Base-by-base conservation (phyloP, 305 asterid genomes). In the Fraxinus platypoda region DNA sequence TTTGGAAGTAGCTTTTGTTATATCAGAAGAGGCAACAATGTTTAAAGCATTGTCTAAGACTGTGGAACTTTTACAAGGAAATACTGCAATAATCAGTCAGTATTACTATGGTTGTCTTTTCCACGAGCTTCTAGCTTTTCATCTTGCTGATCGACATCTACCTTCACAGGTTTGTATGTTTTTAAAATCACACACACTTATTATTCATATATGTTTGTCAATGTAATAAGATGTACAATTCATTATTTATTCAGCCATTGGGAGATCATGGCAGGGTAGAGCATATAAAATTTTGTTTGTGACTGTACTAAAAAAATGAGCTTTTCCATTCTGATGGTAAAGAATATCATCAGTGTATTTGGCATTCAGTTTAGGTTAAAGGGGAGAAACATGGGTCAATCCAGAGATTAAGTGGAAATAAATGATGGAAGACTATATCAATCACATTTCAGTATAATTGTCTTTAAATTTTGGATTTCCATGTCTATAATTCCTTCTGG, bases 61-160 rank as follows among this genome's bases (percentile, higher is more conserved):
- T 41, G 94, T 92, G 85, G 99, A 95, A 85, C 93, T 95, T 78
- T 87, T 96, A 87, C 99, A 96, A 87, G 98, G 99, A 84, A 88
- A 88, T 87, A 94, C 98, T 83, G 90, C 98, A 64, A 88, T 96
- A 73, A 92, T 94, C 77, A 96, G 98, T 88, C 98, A 96, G 89
- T 96, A 88, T 78, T 96, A 96, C 86, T 96, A 96, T 88, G 98
- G 98, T 74, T 95, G 97, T 87, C 95, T 96, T 84, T 93, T 96
- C 87, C 96, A 94, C 4, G 99, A 96, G 92, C 99, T 96, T 88
- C 93, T 96, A 79, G 88, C 95, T 84, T 96, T 96, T 88, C 98
- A 96, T 88, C 98, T 96, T 84, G 85, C 99, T 84, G 98, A 94
- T 88, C 92, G 99, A 86, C 98, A 84, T 82, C 96, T 96, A 74